Percentiles rank a stretch among this genome's conserved stretches.
phyloP scores from a whole-genome alignment of 2,329 filamentous ascomycete species.

The Clarireedia monteithiana region DNA sequence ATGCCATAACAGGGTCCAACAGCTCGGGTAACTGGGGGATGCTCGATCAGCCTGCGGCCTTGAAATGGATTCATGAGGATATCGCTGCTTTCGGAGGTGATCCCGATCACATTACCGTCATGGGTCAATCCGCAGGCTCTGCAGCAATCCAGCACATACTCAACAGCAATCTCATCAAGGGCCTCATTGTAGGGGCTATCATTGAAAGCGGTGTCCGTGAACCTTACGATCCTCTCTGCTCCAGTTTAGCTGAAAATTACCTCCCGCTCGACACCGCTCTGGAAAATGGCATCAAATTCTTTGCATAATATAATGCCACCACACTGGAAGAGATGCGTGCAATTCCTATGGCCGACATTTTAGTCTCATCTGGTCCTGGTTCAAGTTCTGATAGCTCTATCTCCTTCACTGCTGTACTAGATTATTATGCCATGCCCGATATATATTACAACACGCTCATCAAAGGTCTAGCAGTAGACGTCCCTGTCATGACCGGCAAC shows the following conservation, averaged over 20 bases:
- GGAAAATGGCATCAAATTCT: slow-evolving; percentile 10
- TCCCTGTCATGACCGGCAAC: slow-evolving; percentile 32
- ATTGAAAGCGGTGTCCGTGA: slow-evolving; percentile 24
- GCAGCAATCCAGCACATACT: slow-evolving; percentile 33
- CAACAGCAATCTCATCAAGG: slow-evolving; percentile 24
- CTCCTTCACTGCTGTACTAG: slow-evolving; percentile 14
- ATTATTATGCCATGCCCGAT: slow-evolving; percentile 19
- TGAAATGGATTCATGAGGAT: slow-evolving; percentile 52
- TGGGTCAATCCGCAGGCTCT: slow-evolving; percentile 37
- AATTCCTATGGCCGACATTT: background rate
- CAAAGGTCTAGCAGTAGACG: slow-evolving; percentile 28
- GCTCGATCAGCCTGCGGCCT: slow-evolving; percentile 49
- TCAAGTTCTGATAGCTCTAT: background rate
- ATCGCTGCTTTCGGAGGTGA: slow-evolving; percentile 46
- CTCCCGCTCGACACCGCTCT: slow-evolving; percentile 8
- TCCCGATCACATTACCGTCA: slow-evolving; percentile 32
- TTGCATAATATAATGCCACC: slow-evolving; percentile 15
- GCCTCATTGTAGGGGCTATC: slow-evolving; percentile 23
- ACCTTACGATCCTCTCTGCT: slow-evolving; percentile 22
- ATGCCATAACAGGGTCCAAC: slow-evolving; percentile 10
- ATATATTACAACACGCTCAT: slow-evolving; percentile 14
- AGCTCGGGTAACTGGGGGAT: slow-evolving; percentile 37
- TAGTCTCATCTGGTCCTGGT: background rate
- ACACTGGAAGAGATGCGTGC: slow-evolving; percentile 15
- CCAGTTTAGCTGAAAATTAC: slow-evolving; percentile 20